Percentiles rank a stretch among this genome's conserved stretches.
Evolutionary conservation across 176 grass and related monocot genomes (phyloP).

Genomic region (Panicum miliaceum): DNA sequence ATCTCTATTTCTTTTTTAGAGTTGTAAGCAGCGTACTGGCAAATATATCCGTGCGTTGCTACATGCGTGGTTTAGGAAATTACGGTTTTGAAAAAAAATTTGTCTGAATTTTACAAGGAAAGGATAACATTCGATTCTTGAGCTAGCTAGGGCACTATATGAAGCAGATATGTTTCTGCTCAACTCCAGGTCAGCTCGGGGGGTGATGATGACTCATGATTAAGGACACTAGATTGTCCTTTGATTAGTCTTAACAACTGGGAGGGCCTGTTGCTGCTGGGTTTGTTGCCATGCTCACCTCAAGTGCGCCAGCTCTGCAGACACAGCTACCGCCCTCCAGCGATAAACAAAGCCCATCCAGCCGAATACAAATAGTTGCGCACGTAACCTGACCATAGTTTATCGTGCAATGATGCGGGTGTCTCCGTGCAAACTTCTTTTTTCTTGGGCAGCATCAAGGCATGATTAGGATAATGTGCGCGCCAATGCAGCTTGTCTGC

Average conservation of each 20-base stretch:
- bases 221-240: conserved; percentile 49
- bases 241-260: neutral
- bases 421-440: conserved; percentile 31
- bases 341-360: conserved; percentile 27
- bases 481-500: conserved; percentile 51
- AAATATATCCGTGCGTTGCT: too few species aligned
- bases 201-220: conserved; percentile 48
- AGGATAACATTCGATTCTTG: too few species aligned
- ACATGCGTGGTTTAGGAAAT: neutral
- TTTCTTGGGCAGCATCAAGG: neutral
- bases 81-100: neutral
- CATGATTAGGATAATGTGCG: conserved; percentile 39
- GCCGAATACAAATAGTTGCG: conserved; percentile 41
- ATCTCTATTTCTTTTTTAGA: neutral
- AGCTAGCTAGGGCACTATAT: too few species aligned
- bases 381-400: conserved; percentile 56
- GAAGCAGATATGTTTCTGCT: neutral
- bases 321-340: conserved; percentile 8
- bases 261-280: neutral
- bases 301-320: conserved; percentile 53
- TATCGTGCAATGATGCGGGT: conserved; percentile 14
- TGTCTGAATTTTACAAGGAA: too few species aligned
- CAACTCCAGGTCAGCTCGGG: neutral
- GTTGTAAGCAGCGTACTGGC: too few species aligned
- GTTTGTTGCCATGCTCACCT: conserved; percentile 54